Evolutionary conservation across 2,329 filamentous ascomycete species (phyloP).

Genomic region (Penicillium sp.): DNA sequence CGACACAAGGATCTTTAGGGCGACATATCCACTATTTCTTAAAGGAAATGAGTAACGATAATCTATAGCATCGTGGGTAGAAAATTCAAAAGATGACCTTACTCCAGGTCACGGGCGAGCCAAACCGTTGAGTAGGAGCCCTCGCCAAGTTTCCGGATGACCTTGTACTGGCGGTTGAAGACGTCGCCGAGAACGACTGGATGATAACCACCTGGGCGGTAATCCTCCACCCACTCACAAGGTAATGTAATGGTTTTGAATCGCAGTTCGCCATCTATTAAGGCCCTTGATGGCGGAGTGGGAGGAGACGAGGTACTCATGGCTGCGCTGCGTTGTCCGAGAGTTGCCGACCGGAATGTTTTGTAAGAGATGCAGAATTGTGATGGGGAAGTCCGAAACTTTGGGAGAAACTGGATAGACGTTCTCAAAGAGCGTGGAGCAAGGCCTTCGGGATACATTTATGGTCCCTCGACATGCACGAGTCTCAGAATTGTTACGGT

Average conservation of each 20-base stretch:
- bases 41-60: constrained; percentile 11
- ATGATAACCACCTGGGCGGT: constrained; percentile 44
- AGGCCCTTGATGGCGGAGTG: constrained; percentile 10
- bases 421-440: no score
- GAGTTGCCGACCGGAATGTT: no score
- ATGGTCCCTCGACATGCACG: no score
- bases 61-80: constrained; percentile 5
- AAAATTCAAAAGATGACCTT: constrained; percentile 13
- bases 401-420: no score
- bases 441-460: no score
- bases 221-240: no score
- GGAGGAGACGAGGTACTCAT: constrained; percentile 16
- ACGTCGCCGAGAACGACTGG: constrained; percentile 42
- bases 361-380: no score
- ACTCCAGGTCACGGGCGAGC: constrained; percentile 39
- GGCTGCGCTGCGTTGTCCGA: constrained; percentile 1
- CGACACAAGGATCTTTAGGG: constrained; percentile 33
- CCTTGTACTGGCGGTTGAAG: constrained; percentile 42
- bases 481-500: no score
- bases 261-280: constrained; percentile 9
- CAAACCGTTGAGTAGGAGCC: constrained; percentile 48
- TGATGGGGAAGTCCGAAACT: no score
- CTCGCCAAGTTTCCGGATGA: constrained; percentile 47
- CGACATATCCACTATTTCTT: constrained; percentile 26
- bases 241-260: constrained; percentile 20